phyloP scores from a whole-genome alignment of 768 basidiomycete species.

The Lenzites betulinus region DNA sequence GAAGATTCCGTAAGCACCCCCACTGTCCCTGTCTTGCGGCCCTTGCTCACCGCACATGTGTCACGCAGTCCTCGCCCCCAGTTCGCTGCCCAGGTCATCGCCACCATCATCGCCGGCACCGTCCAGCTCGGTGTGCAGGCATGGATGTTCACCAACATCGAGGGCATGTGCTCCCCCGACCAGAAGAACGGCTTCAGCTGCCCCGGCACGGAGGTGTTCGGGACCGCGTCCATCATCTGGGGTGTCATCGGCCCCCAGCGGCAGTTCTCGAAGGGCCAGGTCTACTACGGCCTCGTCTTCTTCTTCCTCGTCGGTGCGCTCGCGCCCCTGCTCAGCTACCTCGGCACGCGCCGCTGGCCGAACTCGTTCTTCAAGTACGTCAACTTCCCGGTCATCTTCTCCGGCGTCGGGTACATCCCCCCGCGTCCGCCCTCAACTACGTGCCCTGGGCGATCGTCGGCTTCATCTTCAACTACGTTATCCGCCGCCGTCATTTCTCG shows the following conservation, averaged over 20 bases:
- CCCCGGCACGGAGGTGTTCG: slow-evolving; percentile 70
- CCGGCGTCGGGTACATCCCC: slow-evolving; percentile 75
- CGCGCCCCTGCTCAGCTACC: slow-evolving; percentile 57
- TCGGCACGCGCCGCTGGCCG: slow-evolving; percentile 60
- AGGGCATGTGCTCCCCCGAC: slow-evolving; percentile 53
- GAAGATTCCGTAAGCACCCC: slow-evolving; percentile 55
- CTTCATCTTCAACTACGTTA: slow-evolving; percentile 77
- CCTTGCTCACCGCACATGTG: neutral
- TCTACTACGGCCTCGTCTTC: slow-evolving; percentile 50
- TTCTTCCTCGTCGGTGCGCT: slow-evolving; percentile 80
- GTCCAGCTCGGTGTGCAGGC: slow-evolving; percentile 74
- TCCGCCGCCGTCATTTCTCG: slow-evolving; percentile 66
- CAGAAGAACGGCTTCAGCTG: slow-evolving; percentile 72
- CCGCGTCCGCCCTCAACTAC: slow-evolving; percentile 87
- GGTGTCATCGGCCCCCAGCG: slow-evolving; percentile 78
- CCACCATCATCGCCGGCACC: slow-evolving; percentile 68
- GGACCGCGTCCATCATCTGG: slow-evolving; percentile 72
- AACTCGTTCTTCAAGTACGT: slow-evolving; percentile 66
- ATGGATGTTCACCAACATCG: slow-evolving; percentile 76
- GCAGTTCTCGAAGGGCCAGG: slow-evolving; percentile 67
- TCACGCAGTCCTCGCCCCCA: slow-evolving; percentile 53
- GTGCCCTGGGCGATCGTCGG: slow-evolving; percentile 76
- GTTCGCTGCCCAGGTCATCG: slow-evolving; percentile 72
- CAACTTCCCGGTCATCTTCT: slow-evolving; percentile 56
- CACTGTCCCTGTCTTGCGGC: neutral